Base-by-base conservation (phyloP, 2,329 filamentous ascomycete species). In the Ceratocystis harringtonii region DNA sequence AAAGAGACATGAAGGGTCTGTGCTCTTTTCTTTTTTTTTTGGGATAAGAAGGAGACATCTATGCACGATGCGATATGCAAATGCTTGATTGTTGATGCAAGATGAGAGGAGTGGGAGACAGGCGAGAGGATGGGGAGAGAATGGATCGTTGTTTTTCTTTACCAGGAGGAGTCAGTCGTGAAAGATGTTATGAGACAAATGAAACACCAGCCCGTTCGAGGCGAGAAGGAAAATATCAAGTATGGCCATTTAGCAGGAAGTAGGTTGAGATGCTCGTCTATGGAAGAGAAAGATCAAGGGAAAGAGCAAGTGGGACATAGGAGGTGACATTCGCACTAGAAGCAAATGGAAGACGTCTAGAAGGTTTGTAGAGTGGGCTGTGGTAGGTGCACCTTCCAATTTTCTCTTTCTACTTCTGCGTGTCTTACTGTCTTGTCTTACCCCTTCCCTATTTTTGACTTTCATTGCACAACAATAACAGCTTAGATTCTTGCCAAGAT, bases 341-440 rank as follows among this genome's bases (percentile, higher is more conserved):
- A 52, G n/a, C 7, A 52, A 58, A 64, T 30, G 17, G 50, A 64
- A 58, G 63, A 8, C 60, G 32, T 62, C 60, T 62, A 62, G 60
- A 62, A 48, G 60, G 60, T 10, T 15, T 43, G 30, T 41, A 22
- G 32, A 25, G n/a, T 41, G 57, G 36, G 6, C n/a, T 36, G 28
- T 41, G 32, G 30, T 41, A 15, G 36, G 36, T 41, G 36, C 36
- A 15, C 36, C 36, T 41, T 41, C 10, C 36, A 41, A 4, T 41
- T 41, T 41, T 15, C 36, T 41, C 12, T 3, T 41, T 41, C 36
- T 41, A 41, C 10, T 41, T 41, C 36, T 41, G 10, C 4, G 12
- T 41, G 36, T 41, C 36, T 41, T 41, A 41, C 36, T 41, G 36
- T 3, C 36, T 12, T 41, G 36, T 41, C 36, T 15, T 41, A 15